Conservation (phyloP, 371 early-diverging fungal genomes). For the Cladochytrium tenue region DNA sequence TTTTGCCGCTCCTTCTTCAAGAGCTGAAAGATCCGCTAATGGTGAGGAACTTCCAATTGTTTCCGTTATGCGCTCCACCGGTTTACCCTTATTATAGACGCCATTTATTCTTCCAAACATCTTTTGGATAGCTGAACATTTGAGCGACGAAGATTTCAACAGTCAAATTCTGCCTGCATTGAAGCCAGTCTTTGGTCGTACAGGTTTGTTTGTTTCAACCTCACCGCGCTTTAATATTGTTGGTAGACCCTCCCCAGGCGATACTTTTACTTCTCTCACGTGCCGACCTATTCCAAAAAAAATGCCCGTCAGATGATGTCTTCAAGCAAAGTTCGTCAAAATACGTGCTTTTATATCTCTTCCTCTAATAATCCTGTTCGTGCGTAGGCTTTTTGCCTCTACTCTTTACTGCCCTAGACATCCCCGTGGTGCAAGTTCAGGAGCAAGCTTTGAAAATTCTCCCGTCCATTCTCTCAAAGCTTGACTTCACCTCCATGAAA, state of each 20-base stretch:
- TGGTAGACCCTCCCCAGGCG: conserved; percentile 58
- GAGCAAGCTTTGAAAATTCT: conserved; percentile 75
- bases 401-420: conserved; percentile 69
- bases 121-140: conserved; percentile 64
- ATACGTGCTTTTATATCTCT: too few relatives aligned
- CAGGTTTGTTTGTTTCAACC: conserved; percentile 52
- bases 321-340: background rate
- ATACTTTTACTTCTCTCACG: conserved; percentile 59
- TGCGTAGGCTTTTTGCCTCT: conserved; percentile 71
- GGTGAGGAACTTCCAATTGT: too few relatives aligned
- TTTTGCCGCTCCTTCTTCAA: conserved; percentile 71
- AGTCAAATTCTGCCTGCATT: conserved; percentile 64
- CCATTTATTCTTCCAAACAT: conserved; percentile 77
- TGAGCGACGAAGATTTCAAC: conserved; percentile 67
- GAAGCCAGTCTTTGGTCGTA: conserved; percentile 63
- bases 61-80: too few relatives aligned
- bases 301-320: conserved; percentile 23
- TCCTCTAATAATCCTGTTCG: background rate
- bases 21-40: conserved; percentile 70
- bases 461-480: conserved; percentile 59
- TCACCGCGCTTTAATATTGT: background rate
- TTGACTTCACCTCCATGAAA: conserved; percentile 73
- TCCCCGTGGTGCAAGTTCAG: conserved; percentile 66
- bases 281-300: conserved; percentile 43
- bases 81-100: conserved; percentile 48